phyloP scores from a whole-genome alignment of 345 rosid species.

The Carallia brachiata region DNA sequence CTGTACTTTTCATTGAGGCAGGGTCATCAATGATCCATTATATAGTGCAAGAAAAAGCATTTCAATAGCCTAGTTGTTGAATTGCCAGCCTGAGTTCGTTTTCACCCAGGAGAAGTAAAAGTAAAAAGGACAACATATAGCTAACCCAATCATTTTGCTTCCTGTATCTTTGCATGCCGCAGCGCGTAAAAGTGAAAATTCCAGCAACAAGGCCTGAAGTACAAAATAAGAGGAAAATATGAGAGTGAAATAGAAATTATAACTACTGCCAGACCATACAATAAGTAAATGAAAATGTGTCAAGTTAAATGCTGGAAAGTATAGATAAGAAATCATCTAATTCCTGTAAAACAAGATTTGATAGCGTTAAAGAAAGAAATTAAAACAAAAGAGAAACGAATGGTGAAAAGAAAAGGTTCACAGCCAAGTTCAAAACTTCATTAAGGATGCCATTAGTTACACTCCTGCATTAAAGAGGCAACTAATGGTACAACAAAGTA shows the following conservation, averaged over 20 bases:
- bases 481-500: neutral
- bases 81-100: neutral
- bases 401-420: neutral
- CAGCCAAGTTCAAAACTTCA: neutral
- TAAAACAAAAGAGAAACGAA: neutral
- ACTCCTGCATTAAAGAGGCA: neutral
- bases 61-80: neutral
- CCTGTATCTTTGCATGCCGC: constrained; percentile 66
- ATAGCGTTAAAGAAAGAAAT: neutral
- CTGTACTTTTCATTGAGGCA: neutral
- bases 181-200: constrained; percentile 53
- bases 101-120: neutral
- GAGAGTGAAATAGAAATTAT: neutral
- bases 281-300: neutral
- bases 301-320: neutral
- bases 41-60: neutral
- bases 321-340: neutral
- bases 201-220: constrained; percentile 72
- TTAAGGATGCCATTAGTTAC: neutral
- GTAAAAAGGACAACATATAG: constrained; percentile 5
- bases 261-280: neutral
- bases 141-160: constrained; percentile 75
- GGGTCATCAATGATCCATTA: too few species aligned
- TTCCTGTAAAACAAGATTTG: neutral
- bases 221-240: neutral